These are phyloP conservation scores for Symbiodinium pilosum DNA, from an alignment of 73 alveolate species.

Conservation along the genomic window DNA sequence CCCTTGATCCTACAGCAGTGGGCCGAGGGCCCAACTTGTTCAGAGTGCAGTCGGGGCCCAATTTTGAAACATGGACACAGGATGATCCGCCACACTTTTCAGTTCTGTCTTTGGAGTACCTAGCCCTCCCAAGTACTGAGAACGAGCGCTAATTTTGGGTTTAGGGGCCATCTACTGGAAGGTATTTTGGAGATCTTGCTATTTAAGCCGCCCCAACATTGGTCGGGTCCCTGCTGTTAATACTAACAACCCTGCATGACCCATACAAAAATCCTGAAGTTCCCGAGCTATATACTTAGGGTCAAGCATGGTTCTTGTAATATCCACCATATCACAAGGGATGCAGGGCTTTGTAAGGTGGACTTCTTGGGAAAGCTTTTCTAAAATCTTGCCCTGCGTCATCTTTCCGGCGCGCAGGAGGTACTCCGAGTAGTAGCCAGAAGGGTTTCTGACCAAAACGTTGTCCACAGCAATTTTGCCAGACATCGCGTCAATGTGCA, in stretches of 20 bases:
- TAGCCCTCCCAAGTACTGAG: no score
- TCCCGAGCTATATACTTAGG: not conserved
- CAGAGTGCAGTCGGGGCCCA: no score
- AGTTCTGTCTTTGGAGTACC: no score
- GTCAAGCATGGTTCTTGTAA: not conserved
- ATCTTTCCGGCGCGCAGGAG: not conserved
- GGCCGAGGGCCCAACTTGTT: no score
- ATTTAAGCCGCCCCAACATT: no score
- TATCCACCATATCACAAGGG: not conserved
- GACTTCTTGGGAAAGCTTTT: not conserved
- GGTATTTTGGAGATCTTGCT: no score
- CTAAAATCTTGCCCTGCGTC: not conserved
- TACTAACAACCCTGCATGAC: not conserved
- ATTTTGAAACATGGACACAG: no score
- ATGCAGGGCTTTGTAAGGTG: not conserved
- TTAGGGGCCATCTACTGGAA: no score
- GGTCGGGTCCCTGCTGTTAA: not conserved
- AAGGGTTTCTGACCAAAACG: constrained; percentile 4
- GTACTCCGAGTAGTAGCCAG: constrained; percentile 52
- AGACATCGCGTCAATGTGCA: not conserved
- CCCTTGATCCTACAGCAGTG: no score
- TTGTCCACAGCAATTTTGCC: not conserved
- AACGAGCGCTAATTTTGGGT: no score
- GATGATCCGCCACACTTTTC: no score
- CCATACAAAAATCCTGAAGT: no score